phyloP scores from a whole-genome alignment of 768 basidiomycete species.

The Russula abietina region DNA sequence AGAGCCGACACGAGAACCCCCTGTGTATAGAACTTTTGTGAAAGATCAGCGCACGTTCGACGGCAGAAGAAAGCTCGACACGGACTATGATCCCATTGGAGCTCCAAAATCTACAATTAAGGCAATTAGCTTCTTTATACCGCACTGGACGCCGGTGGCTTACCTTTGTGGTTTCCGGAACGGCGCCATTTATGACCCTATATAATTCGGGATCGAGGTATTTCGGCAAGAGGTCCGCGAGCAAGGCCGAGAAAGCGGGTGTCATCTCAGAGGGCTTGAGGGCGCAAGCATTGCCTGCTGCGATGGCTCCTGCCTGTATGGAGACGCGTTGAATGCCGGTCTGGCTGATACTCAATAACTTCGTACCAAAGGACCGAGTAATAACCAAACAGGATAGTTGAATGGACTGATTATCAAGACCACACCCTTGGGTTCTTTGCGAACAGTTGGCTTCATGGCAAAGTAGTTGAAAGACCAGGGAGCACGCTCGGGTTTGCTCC shows the following conservation, averaged over 20 bases:
- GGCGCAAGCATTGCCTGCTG: conserved; percentile 34
- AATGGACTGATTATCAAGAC: conserved; percentile 66
- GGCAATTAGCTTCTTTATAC: neutral
- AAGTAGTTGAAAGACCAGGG: conserved; percentile 51
- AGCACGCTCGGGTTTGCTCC: conserved; percentile 61
- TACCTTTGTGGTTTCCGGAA: conserved; percentile 32
- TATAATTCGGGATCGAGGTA: conserved; percentile 36
- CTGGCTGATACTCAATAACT: neutral
- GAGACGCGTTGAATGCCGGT: neutral
- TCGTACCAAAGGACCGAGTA: conserved; percentile 52
- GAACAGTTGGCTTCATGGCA: conserved; percentile 55
- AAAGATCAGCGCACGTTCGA: conserved; percentile 21
- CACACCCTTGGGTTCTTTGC: conserved; percentile 74
- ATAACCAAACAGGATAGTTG: conserved; percentile 66
- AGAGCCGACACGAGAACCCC: conserved; percentile 51
- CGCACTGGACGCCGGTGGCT: neutral
- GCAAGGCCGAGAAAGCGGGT: conserved; percentile 28
- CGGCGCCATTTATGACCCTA: conserved; percentile 32
- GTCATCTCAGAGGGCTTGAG: conserved; percentile 37
- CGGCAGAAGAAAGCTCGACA: conserved; percentile 9
- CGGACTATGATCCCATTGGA: conserved; percentile 62
- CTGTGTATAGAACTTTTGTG: conserved; percentile 54
- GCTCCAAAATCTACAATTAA: conserved; percentile 52
- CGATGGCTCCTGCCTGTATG: conserved; percentile 33
- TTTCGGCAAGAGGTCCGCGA: conserved; percentile 26